A percentile compares a stretch with the other conserved stretches of the same genome.
Conservation (phyloP, 768 basidiomycete genomes). For the Porpolomopsis calyptriformis region DNA sequence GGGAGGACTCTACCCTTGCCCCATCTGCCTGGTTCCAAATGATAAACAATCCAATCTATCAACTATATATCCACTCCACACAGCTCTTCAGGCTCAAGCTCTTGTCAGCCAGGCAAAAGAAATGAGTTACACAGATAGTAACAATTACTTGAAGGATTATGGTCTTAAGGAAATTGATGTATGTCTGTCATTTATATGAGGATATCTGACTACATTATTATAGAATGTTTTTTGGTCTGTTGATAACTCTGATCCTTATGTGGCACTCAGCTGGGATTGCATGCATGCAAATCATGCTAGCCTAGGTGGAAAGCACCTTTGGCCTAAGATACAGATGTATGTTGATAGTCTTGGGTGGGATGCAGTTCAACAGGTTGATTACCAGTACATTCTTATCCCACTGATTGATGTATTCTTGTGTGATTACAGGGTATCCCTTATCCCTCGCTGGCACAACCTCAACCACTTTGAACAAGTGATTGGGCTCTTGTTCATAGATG, state of each 20-base stretch:
- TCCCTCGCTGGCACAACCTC: conserved; percentile 26
- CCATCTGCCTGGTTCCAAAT: conserved; percentile 25
- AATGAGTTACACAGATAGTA: conserved; percentile 1
- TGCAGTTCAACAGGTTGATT: conserved; percentile 12
- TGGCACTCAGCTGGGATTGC: conserved; percentile 27
- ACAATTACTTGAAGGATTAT: conserved; percentile 15
- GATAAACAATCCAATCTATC: conserved; percentile 17
- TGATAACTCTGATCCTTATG: conserved; percentile 22
- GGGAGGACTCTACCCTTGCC: conserved; percentile 24
- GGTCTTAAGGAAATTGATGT: conserved; percentile 18
- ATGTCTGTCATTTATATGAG: conserved; percentile 7
- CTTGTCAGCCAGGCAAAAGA: background rate
- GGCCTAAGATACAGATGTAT: conserved; percentile 15
- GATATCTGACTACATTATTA: background rate
- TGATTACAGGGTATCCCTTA: conserved; percentile 15
- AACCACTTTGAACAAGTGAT: conserved; percentile 21
- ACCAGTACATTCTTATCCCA: conserved; percentile 15
- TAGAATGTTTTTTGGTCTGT: conserved; percentile 35
- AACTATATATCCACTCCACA: conserved; percentile 11
- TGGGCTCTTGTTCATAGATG: conserved; percentile 23
- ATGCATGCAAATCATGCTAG: conserved; percentile 28
- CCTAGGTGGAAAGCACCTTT: conserved; percentile 24
- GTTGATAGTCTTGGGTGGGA: conserved; percentile 11
- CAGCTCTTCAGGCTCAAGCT: conserved; percentile 10
- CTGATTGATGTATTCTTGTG: background rate